These are phyloP conservation scores for Penicillium ucsense DNA, from an alignment of 495 filamentous ascomycete genomes.

Conservation along the genomic window DNA sequence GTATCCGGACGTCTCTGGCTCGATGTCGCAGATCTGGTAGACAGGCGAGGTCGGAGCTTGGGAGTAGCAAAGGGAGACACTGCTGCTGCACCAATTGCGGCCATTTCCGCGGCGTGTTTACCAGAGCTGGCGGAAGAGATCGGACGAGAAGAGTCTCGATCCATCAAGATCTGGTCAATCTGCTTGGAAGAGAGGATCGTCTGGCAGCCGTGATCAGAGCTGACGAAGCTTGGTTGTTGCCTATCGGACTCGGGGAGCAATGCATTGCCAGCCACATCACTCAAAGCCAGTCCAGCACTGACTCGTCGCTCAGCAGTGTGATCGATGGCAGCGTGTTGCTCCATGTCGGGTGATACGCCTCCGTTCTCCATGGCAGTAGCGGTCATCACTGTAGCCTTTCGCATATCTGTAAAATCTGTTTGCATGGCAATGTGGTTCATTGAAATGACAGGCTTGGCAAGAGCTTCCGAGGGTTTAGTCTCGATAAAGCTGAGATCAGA, in stretches of 20 bases:
- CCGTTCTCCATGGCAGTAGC: constrained; percentile 39
- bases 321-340: constrained; percentile 19
- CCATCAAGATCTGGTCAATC: constrained; percentile 57
- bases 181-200: constrained; percentile 63
- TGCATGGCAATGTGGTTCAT: constrained; percentile 14
- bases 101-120: constrained; percentile 22
- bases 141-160: constrained; percentile 24
- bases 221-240: constrained; percentile 31
- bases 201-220: constrained; percentile 60
- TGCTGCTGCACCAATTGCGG: constrained; percentile 4
- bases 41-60: constrained; percentile 24
- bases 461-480: constrained; percentile 25
- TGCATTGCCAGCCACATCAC: constrained; percentile 36
- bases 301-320: constrained; percentile 30
- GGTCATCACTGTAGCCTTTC: constrained; percentile 10
- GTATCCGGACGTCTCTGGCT: constrained; percentile 55
- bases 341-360: constrained; percentile 38
- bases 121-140: constrained; percentile 24
- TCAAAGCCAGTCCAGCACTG: constrained; percentile 33
- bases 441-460: constrained; percentile 10
- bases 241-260: constrained; percentile 17
- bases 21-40: constrained; percentile 17
- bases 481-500: constrained; percentile 33
- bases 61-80: constrained; percentile 30
- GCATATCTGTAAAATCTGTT: constrained; percentile 13